Evolutionary conservation across 2,329 filamentous ascomycete species (phyloP).

Genomic region (Stylonectria norvegica): DNA sequence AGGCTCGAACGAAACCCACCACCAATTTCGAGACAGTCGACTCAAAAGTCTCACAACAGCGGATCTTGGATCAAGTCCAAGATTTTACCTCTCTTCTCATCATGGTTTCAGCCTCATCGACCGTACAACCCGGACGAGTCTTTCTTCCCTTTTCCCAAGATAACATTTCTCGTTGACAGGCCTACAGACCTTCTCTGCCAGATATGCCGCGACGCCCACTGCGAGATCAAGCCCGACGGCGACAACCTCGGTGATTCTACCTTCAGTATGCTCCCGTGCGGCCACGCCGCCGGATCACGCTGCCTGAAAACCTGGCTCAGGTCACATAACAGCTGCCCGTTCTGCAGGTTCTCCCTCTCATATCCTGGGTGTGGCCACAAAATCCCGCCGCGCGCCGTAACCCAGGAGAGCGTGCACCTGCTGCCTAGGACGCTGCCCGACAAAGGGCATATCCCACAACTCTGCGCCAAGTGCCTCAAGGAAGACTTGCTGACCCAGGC

Average conservation of each 20-base stretch:
- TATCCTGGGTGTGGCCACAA: constrained; percentile 31
- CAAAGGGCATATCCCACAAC: constrained; percentile 28
- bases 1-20: not conserved
- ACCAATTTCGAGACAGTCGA: not conserved
- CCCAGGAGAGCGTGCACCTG: constrained; percentile 27
- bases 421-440: constrained; percentile 33
- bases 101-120: constrained; percentile 19
- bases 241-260: constrained; percentile 13
- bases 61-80: constrained; percentile 11
- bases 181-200: constrained; percentile 22
- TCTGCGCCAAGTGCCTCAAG: constrained; percentile 19
- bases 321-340: constrained; percentile 29
- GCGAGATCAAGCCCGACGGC: constrained; percentile 16
- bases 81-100: constrained; percentile 7
- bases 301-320: constrained; percentile 31
- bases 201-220: constrained; percentile 23
- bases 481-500: constrained; percentile 7
- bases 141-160: constrained; percentile 27
- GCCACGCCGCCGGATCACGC: constrained; percentile 30
- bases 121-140: constrained; percentile 16
- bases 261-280: constrained; percentile 34
- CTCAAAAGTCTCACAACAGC: not conserved
- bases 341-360: constrained; percentile 30
- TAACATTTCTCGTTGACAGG: constrained; percentile 28
- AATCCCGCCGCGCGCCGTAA: constrained; percentile 25